Evolutionary conservation across 768 basidiomycete genomes (phyloP), one percentile per base, ranked within the genome.

Genomic region (Tylopilus felleus): DNA sequence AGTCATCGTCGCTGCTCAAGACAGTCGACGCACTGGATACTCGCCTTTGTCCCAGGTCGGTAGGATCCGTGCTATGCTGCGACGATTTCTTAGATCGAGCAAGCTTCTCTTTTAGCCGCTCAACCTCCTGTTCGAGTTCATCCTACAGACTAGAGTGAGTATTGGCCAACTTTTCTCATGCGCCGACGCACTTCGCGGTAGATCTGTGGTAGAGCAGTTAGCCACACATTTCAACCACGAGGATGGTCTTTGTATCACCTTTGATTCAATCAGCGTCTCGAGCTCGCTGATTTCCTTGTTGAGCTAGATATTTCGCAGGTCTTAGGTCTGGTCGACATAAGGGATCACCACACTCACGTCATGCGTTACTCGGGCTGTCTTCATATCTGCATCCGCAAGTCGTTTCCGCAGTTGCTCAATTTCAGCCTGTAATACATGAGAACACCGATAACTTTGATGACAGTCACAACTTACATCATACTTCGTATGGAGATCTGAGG

Each of bases 231-330:
- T 23, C 22, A 17, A 35, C 12, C 29, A 21, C 29, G 29, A 21
- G 27, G 23, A 5, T 49, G 4, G 4, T 47, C 25, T 23, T 41
- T 14, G 16, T 51, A 71, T 52, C 56, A 91, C 92, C 83, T 97
- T 98, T 50, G 90, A 81, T 68, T 99, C 96, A n/a, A 98, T 85
- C 39, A 99, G 77, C 36, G 86, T 80, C 70, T 98, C 96, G 19
- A 98, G 79, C 67, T 98, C 94, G 50, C 86, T 83, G 47, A 98
- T 88, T 73, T 98, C 93, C 63, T 93, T 90, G 71, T 91, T 88
- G 55, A 94, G 80, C 91, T 95, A 60, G 39, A 57, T 22, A 47
- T 43, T 47, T 33, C 17, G 57, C 41, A 33, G 48, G 55, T 43
- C 44, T 29, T 41, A 40, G 47, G 53, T 44, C 41, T 23, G 42